Evolutionary conservation across 2,329 filamentous ascomycete genomes (phyloP).

Genomic region (Microsporum audouinii): DNA sequence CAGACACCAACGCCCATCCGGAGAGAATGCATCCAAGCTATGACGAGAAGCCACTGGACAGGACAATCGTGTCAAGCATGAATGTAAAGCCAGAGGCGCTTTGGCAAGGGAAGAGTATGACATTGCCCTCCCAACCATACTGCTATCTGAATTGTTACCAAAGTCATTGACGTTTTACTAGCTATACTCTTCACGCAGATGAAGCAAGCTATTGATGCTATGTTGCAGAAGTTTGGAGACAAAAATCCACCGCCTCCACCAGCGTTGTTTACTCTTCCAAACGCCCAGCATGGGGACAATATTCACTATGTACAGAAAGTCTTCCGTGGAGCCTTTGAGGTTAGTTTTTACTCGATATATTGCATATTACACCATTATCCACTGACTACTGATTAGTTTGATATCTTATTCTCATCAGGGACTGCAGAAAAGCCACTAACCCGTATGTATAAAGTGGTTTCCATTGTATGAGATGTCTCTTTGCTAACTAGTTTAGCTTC

Average conservation of each 20-base stretch:
- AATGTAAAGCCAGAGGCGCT: slow-evolving; percentile 53
- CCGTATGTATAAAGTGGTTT: slow-evolving; percentile 30
- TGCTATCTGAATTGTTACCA: neutral
- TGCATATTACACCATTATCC: neutral
- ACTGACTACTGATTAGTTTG: slow-evolving; percentile 50
- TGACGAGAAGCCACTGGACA: slow-evolving; percentile 58
- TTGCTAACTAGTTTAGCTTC: slow-evolving; percentile 31
- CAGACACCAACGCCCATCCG: slow-evolving; percentile 49
- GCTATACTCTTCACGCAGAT: slow-evolving; percentile 51
- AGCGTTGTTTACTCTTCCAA: slow-evolving; percentile 68
- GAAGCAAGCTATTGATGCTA: slow-evolving; percentile 52
- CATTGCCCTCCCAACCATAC: neutral
- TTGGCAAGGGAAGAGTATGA: slow-evolving; percentile 69
- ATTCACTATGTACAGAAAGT: slow-evolving; percentile 82
- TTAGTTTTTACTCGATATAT: slow-evolving; percentile 17
- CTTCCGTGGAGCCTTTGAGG: slow-evolving; percentile 74
- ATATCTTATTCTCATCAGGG: slow-evolving; percentile 75
- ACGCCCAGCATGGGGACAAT: slow-evolving; percentile 55
- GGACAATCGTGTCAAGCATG: slow-evolving; percentile 64
- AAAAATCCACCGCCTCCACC: slow-evolving; percentile 68
- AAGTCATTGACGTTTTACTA: neutral
- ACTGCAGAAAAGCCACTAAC: slow-evolving; percentile 48
- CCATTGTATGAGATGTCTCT: neutral
- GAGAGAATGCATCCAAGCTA: slow-evolving; percentile 50
- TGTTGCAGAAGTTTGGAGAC: slow-evolving; percentile 47